Conservation (phyloP, 108 stramenopile species). For the Cyclotella atomus region DNA sequence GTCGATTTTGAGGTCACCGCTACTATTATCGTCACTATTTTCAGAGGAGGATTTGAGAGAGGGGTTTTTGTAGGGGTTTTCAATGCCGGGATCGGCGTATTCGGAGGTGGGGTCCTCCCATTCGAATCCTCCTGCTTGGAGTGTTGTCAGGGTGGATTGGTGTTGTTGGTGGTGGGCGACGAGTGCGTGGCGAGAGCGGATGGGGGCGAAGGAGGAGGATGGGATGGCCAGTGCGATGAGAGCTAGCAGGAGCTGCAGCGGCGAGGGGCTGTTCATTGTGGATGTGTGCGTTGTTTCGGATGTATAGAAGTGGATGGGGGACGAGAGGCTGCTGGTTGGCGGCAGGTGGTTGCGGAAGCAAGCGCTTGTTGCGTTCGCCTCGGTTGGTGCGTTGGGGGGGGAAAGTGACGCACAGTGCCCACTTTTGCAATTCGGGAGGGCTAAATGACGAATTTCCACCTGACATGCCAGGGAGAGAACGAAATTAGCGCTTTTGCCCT, state of each 20-base stretch:
- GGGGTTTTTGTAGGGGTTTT: constrained; percentile 89
- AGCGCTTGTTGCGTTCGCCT: too few species aligned
- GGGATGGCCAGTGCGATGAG: neutral
- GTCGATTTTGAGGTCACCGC: constrained; percentile 53
- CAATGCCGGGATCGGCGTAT: constrained; percentile 73
- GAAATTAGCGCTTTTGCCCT: too few species aligned
- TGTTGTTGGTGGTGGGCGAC: constrained; percentile 6
- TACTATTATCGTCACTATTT: constrained; percentile 12
- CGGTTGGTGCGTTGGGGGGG: too few species aligned
- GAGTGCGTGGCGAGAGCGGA: too few species aligned
- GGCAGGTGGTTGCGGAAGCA: too few species aligned
- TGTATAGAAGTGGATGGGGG: neutral
- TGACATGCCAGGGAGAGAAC: too few species aligned
- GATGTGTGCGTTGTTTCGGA: neutral
- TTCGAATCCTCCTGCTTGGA: constrained; percentile 83
- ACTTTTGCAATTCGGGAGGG: too few species aligned
- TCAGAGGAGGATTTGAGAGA: constrained; percentile 41
- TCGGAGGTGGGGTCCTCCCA: constrained; percentile 83
- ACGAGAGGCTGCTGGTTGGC: too few species aligned
- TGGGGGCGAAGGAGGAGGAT: neutral
- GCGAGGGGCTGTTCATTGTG: neutral
- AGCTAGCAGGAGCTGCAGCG: neutral
- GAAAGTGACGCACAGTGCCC: too few species aligned
- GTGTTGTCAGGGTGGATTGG: neutral
- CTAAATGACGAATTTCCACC: too few species aligned